phyloP scores from a whole-genome alignment of 2,329 filamentous ascomycete genomes.

The Fusarium phyllophilum region DNA sequence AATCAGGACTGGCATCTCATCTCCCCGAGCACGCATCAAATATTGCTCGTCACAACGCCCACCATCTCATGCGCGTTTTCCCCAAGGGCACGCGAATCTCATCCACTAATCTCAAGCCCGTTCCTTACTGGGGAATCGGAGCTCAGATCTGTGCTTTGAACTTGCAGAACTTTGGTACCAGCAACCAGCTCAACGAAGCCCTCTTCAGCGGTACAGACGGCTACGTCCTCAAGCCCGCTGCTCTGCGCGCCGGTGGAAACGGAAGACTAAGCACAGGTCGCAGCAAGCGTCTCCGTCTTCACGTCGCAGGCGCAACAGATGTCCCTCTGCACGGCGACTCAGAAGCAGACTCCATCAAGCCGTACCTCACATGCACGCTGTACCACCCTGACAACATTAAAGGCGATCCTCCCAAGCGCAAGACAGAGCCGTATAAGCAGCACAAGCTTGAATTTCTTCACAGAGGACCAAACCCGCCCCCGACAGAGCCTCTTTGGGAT shows the following conservation, averaged over 20 bases:
- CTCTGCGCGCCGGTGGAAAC: conserved; percentile 65
- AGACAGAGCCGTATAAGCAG: conserved; percentile 69
- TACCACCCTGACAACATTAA: conserved; percentile 65
- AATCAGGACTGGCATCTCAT: conserved; percentile 65
- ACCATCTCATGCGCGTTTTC: conserved; percentile 75
- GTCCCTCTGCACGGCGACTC: conserved; percentile 64
- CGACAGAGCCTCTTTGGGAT: conserved; percentile 72
- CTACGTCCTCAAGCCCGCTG: conserved; percentile 72
- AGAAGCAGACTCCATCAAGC: conserved; percentile 64
- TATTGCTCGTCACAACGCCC: conserved; percentile 69
- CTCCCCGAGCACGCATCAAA: conserved; percentile 57
- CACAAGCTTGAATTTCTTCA: conserved; percentile 67
- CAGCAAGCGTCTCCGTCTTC: conserved; percentile 63
- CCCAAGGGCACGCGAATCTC: conserved; percentile 76
- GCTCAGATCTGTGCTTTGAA: conserved; percentile 77
- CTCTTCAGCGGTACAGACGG: conserved; percentile 73
- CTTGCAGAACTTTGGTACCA: conserved; percentile 74
- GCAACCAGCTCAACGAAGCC: conserved; percentile 75
- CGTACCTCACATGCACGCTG: conserved; percentile 73
- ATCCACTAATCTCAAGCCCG: conserved; percentile 70
- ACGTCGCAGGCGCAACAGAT: conserved; percentile 70
- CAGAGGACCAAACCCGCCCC: conserved; percentile 65
- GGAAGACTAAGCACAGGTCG: conserved; percentile 59
- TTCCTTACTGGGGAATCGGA: conserved; percentile 73
- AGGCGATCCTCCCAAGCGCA: conserved; percentile 65